Base-by-base conservation (phyloP, 495 filamentous ascomycete species). In the Evernia prunastri region DNA sequence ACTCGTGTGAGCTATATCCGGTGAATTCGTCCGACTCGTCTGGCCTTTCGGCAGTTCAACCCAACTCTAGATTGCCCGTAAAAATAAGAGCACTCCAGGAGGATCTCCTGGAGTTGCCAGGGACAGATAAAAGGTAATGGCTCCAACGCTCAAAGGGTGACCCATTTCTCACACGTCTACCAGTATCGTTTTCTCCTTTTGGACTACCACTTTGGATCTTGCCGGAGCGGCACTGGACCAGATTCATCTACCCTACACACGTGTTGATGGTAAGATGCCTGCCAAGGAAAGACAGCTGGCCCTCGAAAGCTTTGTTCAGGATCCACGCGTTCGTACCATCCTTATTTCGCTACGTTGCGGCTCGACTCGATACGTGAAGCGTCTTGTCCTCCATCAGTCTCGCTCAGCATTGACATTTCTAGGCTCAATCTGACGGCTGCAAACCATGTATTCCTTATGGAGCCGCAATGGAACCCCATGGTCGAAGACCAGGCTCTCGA, bases 71-170 rank as follows among this genome's bases (percentile, higher is more conserved):
- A 79, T 15, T 74, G 87, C 33, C 84, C 81, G 5, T 79, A 79
- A 39, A 96, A 96, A 73, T 81, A 79, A 56, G 89, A 90, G 0
- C 92, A 89, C 0, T 90, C 90, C 67, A 93, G 89, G 29, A 96
- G 96, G 74, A 96, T 90, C 1, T 83, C 80, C 42, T 86, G 86
- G 4, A 80, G 93, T 9, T 64, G 94, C 11, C 72, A 84, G 29
- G 82, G 86, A 40, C 79, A 77, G 82, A 63, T 79, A 84, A 63
- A 76, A 79, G 56, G 81, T 86, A 67, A 88, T 45, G 70, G 72
- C 2, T 73, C 81, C 29, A 80, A 79, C 4, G 70, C 25, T n/a
- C 39, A 23, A 8, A 29, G 10, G 15, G 2, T 37, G 1, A 29
- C n/a, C 40, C 12, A 1, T 53, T 53, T 53, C 64, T 66, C 9